Evolutionary conservation across 2,329 filamentous ascomycete species (phyloP), one percentile per base, ranked within the genome.

Genomic region (Boeremia lycopersici): DNA sequence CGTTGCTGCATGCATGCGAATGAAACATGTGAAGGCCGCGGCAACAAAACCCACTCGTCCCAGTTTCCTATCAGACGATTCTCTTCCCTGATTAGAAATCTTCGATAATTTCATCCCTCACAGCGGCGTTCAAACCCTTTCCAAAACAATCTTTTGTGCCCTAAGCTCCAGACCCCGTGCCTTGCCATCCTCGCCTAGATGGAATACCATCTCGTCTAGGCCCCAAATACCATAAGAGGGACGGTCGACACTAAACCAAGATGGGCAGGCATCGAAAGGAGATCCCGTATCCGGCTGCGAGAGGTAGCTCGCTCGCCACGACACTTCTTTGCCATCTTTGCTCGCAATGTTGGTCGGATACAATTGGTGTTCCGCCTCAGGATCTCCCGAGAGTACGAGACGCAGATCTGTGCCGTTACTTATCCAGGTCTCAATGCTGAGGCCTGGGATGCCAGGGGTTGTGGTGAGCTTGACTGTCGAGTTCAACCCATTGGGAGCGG

Each of bases 351-450:
- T 60, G 0, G 58, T 53, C 3, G 55, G 55, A 38, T 53, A 59
- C 48, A 59, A 34, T 10, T 61, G 51, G 17, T 53, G 5, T 23
- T 23, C 48, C n/a, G 4, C 19, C 19, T 53, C 35, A 5, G 36
- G 10, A 23, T 36, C 19, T 13, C 12, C 25, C 25, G 23, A 50
- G 12, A 7, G 39, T 8, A 7, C 11, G 2, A 35, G 35, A 29
- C 26, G 58, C 8, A 75, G 41, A 45, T 76, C 70, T 4, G 71
- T 66, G 11, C 69, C 70, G 38, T 74, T 73, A 38, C 49, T 65
- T 36, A 68, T 62, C 61, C 69, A 76, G 2, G 55, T 47, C 2
- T 63, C 62, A 33, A 76, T 60, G 28, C 58, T 60, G 2, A 76
- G 53, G 1, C 70, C 74, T 0, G 69, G 65, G 2, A 56, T 31